Evolutionary conservation across 257 asterid species (phyloP), one percentile per base, ranked within the genome.

Genomic region (Capsicum baccatum): DNA sequence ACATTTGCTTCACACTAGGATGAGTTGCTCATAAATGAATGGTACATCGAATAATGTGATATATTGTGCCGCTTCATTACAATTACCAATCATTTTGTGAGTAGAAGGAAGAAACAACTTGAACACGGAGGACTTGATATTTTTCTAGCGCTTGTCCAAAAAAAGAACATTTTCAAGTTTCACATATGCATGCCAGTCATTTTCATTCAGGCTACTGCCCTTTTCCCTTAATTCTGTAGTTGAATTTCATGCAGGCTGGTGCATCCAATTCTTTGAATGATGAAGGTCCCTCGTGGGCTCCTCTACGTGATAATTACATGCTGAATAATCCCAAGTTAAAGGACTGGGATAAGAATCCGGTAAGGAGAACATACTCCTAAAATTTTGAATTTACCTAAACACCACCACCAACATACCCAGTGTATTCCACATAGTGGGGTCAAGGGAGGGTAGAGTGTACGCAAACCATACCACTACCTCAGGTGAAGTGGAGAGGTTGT

Each of bases 311-410:
- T 84, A 89, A 93, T 86, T 97, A 90, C 95, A 97, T 97, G 98
- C 88, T 97, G 81, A 91, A 97, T 68, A 92, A 89, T 89, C 94
- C 96, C 33, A 96, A 92, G 89, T 84, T 92, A 87, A 94, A 96
- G 87, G 98, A 96, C 87, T 96, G 98, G 98, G 98, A 96, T 87
- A 96, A 93, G 94, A 91, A 89, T 92, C 86, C 86, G 91, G 99
- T 94, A 89, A 88, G 84, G 19, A 63, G 37, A 10, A 14, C 56
- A 14, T 17, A n/a, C 14, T 54, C 35, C 14, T 48, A 6, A 42
- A 12, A 6, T 67, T 80, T 48, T 44, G 21, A 54, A 37, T 39
- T 79, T 52, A 21, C 14, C 57, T 26, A 26, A 26, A 26, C 33
- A 26, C 33, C 33, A 26, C 0, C 33, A 26, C 0, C 33, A 26